Evolutionary conservation across 1,284 basidiomycete species (phyloP).

Genomic region (Amylostereum areolatum): DNA sequence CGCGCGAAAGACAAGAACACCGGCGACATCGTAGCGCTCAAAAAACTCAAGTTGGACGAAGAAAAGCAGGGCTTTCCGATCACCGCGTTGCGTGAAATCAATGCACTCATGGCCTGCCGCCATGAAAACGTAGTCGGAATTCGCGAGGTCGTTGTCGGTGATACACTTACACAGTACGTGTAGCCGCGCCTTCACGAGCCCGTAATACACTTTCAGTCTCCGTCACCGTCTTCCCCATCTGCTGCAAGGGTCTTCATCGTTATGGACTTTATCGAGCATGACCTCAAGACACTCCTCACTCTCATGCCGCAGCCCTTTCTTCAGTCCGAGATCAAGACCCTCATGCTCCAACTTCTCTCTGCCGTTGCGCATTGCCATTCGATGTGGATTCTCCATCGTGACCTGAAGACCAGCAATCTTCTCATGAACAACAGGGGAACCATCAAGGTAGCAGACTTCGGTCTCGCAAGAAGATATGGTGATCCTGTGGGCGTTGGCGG

Average conservation of each 20-base stretch:
- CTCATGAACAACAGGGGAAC: slow-evolving; percentile 98
- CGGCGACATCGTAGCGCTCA: slow-evolving; percentile 92
- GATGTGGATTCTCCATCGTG: slow-evolving; percentile 97
- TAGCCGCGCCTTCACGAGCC: slow-evolving; percentile 8
- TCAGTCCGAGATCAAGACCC: slow-evolving; percentile 96
- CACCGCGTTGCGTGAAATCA: slow-evolving; percentile 91
- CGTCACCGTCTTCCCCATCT: background rate
- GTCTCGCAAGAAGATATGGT: slow-evolving; percentile 90
- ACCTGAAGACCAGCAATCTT: slow-evolving; percentile 96
- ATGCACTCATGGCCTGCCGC: slow-evolving; percentile 85
- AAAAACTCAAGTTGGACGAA: slow-evolving; percentile 97
- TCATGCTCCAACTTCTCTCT: slow-evolving; percentile 91
- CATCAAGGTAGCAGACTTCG: slow-evolving; percentile 99
- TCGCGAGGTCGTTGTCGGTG: slow-evolving; percentile 97
- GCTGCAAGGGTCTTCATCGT: slow-evolving; percentile 87
- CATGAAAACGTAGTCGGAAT: slow-evolving; percentile 96
- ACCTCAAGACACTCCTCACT: slow-evolving; percentile 92
- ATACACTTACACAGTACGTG: slow-evolving; percentile 96
- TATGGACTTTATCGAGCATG: slow-evolving; percentile 99
- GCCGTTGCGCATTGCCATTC: slow-evolving; percentile 90
- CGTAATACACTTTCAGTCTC: slow-evolving; percentile 1
- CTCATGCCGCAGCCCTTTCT: slow-evolving; percentile 94
- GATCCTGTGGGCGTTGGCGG: slow-evolving; percentile 90
- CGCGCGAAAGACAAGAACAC: slow-evolving; percentile 91
- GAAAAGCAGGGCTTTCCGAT: slow-evolving; percentile 99